Conservation (phyloP, 805 yeast species). For the Saccharomycopsis vini region DNA sequence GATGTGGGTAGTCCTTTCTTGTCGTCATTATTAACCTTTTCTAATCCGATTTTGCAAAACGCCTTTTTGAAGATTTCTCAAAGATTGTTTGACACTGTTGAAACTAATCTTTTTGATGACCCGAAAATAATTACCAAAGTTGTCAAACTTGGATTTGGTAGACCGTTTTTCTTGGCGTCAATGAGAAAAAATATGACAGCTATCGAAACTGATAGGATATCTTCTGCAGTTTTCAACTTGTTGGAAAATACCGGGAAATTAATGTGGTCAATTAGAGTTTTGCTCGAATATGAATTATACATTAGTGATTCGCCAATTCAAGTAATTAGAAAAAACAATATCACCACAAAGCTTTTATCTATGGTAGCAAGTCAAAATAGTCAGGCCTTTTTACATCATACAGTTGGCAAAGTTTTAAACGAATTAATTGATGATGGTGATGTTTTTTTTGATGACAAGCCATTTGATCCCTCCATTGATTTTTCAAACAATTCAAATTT, state of each 20-base stretch:
- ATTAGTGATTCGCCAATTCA: constrained; percentile 33
- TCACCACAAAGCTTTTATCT: constrained; percentile 69
- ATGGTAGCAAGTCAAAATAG: constrained; percentile 63
- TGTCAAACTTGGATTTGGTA: too few relatives aligned
- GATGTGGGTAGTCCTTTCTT: constrained; percentile 14
- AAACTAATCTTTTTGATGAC: too few relatives aligned
- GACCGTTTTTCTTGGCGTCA: neutral
- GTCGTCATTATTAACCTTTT: constrained; percentile 5
- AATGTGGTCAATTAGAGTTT: neutral
- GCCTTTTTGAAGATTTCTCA: constrained; percentile 11
- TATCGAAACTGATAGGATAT: constrained; percentile 7
- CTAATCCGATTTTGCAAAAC: constrained; percentile 5
- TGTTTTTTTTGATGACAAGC: constrained; percentile 51
- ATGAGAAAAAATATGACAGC: neutral
- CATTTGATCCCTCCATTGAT: constrained; percentile 31
- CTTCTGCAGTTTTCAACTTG: constrained; percentile 5
- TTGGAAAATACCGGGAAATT: constrained; percentile 4
- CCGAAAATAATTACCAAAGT: too few relatives aligned
- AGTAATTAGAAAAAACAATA: constrained; percentile 56
- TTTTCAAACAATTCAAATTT: constrained; percentile 31
- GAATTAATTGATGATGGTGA: constrained; percentile 38
- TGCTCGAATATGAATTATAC: constrained; percentile 10
- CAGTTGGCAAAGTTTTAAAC: constrained; percentile 48
- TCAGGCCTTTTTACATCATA: constrained; percentile 40
- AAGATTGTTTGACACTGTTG: constrained; percentile 19